Evolutionary conservation across 2,329 filamentous ascomycete genomes (phyloP), one percentile per base, ranked within the genome.

Genomic region (Beauveria caledonica): DNA sequence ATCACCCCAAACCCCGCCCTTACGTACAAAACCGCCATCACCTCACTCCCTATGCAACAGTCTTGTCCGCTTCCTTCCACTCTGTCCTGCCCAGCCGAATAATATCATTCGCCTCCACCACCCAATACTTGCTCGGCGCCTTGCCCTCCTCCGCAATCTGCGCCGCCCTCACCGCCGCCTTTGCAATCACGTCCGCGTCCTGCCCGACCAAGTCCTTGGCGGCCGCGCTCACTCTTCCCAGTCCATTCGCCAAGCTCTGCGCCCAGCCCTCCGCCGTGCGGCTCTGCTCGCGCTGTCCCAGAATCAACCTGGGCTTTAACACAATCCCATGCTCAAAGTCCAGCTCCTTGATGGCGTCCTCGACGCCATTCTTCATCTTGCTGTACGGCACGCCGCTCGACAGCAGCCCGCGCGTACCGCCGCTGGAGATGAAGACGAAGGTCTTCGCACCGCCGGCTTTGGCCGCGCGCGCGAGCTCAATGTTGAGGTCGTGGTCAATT

Each of bases 401-500:
- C 36, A 76, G 33, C 44, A 79, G 27, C 15, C 76, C 69, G 21
- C 78, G 73, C 1, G 76, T 80, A 60, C 81, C 80, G 1, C 68
- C 76, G 23, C 81, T 79, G 0, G 88, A 92, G 60, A 96, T 80
- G 64, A 95, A 86, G 23, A 97, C 86, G 69, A 88, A 95, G 2
- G 87, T 87, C 65, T 84, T 84, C 11, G 84, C 82, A 40, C 90
- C 90, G 1, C 86, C 84, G 4, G 80, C 81, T 69, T 87, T 90
- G 48, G 92, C 90, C 0, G 88, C 86, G 63, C 82, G 81, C 3
- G 90, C 92, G 25, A 96, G 79, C 64, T 87, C 86, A 53, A 95
- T 73, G 73, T 96, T 96, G 49, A 96, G 79, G 69, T 94, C 91
- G 70, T 92, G 84, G 76, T 97, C 93, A 64, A 97, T 89, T 70